Evolutionary conservation across 805 yeast species (phyloP), one percentile per base, ranked within the genome.

Genomic region (Candida patagonica): DNA sequence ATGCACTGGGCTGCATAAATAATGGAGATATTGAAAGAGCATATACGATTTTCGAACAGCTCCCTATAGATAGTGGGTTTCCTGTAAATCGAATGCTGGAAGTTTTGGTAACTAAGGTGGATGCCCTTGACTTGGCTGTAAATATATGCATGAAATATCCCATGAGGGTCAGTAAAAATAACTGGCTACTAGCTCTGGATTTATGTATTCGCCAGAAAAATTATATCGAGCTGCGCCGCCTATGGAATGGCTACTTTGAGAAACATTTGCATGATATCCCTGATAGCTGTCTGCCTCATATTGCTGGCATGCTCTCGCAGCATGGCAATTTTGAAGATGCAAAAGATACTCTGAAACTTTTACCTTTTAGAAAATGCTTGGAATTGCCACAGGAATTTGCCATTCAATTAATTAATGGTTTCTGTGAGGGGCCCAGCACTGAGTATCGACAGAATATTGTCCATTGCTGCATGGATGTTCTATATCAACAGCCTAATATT

Each of bases 1-100:
- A 30, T 30, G 34, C 34, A 13, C 10, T 30, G 10, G 6, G n/a
- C n/a, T 30, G 34, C 21, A 6, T 30, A 23, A 30, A 30, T n/a
- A 15, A 30, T 16, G 34, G 34, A 6, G 23, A 30, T 19, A 16
- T 16, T 6, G 34, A 30, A 16, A 10, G 23, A 30, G 8, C 34
- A 6, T 30, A 19, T 15, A 7, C 7, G 6, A 16, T 30, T 16
- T 30, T 16, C 13, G 12, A 16, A 30, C 10, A 16, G 15, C 23
- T 30, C 10, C 21, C 34, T 6, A 30, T 8, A 6, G 6, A 15
- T 6, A 16, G 34, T 16, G 34, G 34, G 10, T 30, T 16, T 16
- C 34, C 34, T 16, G 34, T 16, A 7, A 15, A 30, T 15, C 8
- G 20, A 7, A 6, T 30, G 23, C 10, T 19, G 21, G 34, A 15